A percentile compares a stretch with the other conserved stretches of the same genome.
Evolutionary conservation across 2,329 filamentous ascomycete genomes (phyloP).

Genomic region (Corinectria fuckeliana): DNA sequence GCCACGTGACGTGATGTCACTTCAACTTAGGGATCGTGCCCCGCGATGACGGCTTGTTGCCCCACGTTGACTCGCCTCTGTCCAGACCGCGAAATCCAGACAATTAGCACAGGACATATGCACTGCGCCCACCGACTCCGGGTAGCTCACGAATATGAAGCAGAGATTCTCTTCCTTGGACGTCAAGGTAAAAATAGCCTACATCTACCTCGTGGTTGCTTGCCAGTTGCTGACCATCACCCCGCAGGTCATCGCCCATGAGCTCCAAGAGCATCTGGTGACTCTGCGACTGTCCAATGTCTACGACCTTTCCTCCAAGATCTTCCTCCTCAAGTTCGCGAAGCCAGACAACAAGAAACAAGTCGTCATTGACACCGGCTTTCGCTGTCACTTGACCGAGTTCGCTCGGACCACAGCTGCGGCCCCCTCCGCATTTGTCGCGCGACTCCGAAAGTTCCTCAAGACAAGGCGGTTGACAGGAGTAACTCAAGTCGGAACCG

Average conservation of each 20-base stretch:
- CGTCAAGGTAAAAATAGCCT: conserved; percentile 63
- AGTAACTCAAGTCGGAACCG: conserved; percentile 86
- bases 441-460: conserved; percentile 83
- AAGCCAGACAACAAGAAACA: conserved; percentile 90
- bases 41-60: conserved; percentile 24
- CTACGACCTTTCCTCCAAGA: conserved; percentile 94
- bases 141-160: conserved; percentile 64
- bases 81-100: neutral
- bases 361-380: conserved; percentile 91
- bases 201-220: neutral
- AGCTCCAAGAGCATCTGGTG: conserved; percentile 79
- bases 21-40: conserved; percentile 3
- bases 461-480: conserved; percentile 85
- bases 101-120: conserved; percentile 13
- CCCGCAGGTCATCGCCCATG: conserved; percentile 85
- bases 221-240: conserved; percentile 20
- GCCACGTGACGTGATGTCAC: conserved; percentile 32
- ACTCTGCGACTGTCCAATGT: conserved; percentile 88
- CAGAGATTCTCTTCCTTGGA: conserved; percentile 81
- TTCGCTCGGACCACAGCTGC: conserved; percentile 88
- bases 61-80: conserved; percentile 24
- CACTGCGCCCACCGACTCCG: conserved; percentile 1
- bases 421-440: conserved; percentile 84
- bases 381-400: conserved; percentile 91
- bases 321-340: conserved; percentile 93